Evolutionary conservation across 2,329 filamentous ascomycete species (phyloP), one percentile per base, ranked within the genome.

Genomic region (Lecanicillium sp.): DNA sequence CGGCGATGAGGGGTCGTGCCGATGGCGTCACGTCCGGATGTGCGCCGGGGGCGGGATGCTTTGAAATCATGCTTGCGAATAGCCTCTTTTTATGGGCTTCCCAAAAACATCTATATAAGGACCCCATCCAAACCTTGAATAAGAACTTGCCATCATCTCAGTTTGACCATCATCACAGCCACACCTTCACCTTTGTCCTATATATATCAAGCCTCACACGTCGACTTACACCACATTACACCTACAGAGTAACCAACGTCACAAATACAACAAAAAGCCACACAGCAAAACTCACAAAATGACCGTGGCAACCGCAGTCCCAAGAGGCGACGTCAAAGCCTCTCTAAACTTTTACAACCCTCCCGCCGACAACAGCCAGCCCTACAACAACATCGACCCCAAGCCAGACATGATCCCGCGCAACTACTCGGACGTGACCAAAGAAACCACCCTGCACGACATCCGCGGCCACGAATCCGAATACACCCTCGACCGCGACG

Each of bases 401-500:
- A 75, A 81, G 0, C 58, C 68, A 2, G 81, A 78, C 42, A 53
- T 70, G 18, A 77, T 78, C 0, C 71, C 77, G 51, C 71, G 71
- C 46, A 94, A 94, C 69, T 84, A 75, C 59, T 59, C 59, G 38
- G 61, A 68, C 43, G 49, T 59, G 29, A 32, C 57, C 8, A 67
- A 76, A 16, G 54, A 68, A 3, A 74, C 86, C 20, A 53, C 55
- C 4, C 73, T 95, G 51, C 64, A 70, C 44, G 88, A 95, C 62
- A 71, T 89, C 50, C 83, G 88, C 38, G 83, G 80, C 36, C 68
- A 65, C 37, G 86, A 92, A 54, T 53, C 64, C 3, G 62, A 71
- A 14, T 89, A 80, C 61, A 71, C 59, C 7, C 71, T 92, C 12
- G 82, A 90, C 62, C 68, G 67, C 40, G 78, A 89, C 57, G 85